These are phyloP conservation scores for Diplotaxis tenuifolia DNA, from an alignment of 345 rosid species.

Conservation along the genomic window DNA sequence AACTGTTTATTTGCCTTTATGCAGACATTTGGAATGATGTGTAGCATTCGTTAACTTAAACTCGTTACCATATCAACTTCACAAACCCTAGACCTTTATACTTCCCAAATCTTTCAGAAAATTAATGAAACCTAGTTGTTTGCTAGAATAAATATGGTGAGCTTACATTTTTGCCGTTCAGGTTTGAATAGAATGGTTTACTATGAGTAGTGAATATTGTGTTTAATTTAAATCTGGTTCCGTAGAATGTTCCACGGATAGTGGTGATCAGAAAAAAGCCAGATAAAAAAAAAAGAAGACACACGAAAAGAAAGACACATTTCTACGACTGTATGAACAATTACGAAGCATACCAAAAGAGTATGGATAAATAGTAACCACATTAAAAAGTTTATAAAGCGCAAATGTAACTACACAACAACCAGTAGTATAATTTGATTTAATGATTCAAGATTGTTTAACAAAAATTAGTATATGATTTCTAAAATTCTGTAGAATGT, in stretches of 20 bases:
- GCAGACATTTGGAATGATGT: background rate
- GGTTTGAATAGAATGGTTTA: background rate
- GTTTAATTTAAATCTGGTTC: background rate
- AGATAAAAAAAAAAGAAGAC: too few relatives aligned
- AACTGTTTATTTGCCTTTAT: background rate
- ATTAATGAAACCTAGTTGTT: background rate
- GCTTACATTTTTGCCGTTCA: background rate
- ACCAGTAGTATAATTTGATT: background rate
- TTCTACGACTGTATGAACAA: too few relatives aligned
- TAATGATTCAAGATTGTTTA: background rate
- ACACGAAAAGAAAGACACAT: too few relatives aligned
- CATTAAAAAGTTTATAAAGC: background rate
- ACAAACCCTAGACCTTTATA: background rate
- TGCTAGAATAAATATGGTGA: background rate
- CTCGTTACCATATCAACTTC: conserved; percentile 36
- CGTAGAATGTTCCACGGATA: background rate
- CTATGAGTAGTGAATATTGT: background rate
- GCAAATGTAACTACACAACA: background rate
- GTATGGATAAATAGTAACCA: background rate
- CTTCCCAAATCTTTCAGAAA: background rate
- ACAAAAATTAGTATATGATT: background rate
- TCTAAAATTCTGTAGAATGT: background rate
- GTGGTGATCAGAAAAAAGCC: too few relatives aligned
- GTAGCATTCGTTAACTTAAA: conserved; percentile 34
- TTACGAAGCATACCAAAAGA: too few relatives aligned